Percentiles rank a stretch among this genome's conserved stretches.
phyloP scores from a whole-genome alignment of 1,139 yeast genomes.

The Taphrina populina region DNA sequence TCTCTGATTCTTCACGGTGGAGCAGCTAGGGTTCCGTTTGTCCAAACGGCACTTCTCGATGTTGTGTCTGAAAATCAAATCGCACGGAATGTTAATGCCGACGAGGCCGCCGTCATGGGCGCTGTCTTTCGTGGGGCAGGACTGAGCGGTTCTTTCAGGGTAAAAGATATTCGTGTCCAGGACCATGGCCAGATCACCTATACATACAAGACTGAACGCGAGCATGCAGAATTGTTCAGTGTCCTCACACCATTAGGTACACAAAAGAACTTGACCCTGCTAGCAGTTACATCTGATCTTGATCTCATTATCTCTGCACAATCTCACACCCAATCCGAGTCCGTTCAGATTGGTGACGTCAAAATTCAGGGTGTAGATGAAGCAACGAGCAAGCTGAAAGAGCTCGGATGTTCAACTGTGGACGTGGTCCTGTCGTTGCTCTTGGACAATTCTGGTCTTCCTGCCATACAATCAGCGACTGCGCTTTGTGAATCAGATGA shows the following conservation, averaged over 20 bases:
- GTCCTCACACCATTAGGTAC: conserved; percentile 41
- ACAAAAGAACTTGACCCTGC: conserved; percentile 1
- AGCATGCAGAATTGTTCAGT: conserved; percentile 47
- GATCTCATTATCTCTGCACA: conserved; percentile 6
- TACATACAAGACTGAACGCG: conserved; percentile 40
- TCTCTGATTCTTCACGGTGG: conserved; percentile 89
- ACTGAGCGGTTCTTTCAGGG: conserved; percentile 59
- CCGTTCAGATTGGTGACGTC: conserved; percentile 6
- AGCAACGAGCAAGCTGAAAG: background rate
- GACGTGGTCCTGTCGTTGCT: conserved; percentile 18
- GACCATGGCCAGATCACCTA: conserved; percentile 57
- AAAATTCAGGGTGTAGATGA: conserved; percentile 18
- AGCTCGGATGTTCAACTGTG: conserved; percentile 10
- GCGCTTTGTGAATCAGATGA: conserved; percentile 26
- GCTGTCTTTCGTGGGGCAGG: conserved; percentile 78
- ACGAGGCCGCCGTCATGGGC: conserved; percentile 91
- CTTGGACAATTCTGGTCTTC: conserved; percentile 30
- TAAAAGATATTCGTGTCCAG: conserved; percentile 57
- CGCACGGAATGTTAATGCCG: conserved; percentile 91
- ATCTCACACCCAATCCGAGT: background rate
- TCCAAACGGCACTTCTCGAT: conserved; percentile 55
- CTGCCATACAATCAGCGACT: conserved; percentile 1
- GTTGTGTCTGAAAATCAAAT: conserved; percentile 54
- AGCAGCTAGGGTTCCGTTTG: conserved; percentile 83
- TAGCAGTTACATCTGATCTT: background rate